Conservation (phyloP, 1,284 basidiomycete genomes). For the Ustilago lituana region DNA sequence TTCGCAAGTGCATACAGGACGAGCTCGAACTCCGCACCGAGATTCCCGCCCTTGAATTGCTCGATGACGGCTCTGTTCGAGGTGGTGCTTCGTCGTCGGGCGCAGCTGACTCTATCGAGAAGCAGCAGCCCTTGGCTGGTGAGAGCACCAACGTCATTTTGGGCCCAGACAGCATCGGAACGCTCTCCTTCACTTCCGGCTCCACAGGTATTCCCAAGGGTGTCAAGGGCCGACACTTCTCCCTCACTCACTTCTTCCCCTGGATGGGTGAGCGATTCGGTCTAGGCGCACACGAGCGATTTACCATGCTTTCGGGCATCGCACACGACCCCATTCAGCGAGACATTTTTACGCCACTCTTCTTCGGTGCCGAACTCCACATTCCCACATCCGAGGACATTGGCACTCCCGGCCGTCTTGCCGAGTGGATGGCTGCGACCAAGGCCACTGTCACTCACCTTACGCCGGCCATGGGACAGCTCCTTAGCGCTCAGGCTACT, state of each 20-base stretch:
- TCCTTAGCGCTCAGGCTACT: slow-evolving; percentile 93
- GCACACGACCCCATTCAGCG: slow-evolving; percentile 99
- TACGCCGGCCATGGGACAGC: slow-evolving; percentile 94
- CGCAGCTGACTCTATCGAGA: slow-evolving; percentile 70
- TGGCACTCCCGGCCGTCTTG: slow-evolving; percentile 92
- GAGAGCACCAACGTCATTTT: slow-evolving; percentile 76
- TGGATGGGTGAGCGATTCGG: slow-evolving; percentile 96
- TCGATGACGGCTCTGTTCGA: slow-evolving; percentile 70
- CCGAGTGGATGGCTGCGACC: slow-evolving; percentile 97
- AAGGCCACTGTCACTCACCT: slow-evolving; percentile 85
- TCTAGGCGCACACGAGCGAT: slow-evolving; percentile 80
- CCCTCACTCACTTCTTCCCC: slow-evolving; percentile 98
- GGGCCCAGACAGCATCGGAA: slow-evolving; percentile 94
- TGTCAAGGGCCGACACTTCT: slow-evolving; percentile 92
- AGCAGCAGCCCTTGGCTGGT: slow-evolving; percentile 71
- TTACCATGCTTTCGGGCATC: slow-evolving; percentile 99
- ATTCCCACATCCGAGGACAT: slow-evolving; percentile 98
- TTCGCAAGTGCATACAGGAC: slow-evolving; percentile 83
- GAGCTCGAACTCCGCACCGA: slow-evolving; percentile 88
- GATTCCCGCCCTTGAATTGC: slow-evolving; percentile 89
- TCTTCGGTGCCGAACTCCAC: slow-evolving; percentile 94
- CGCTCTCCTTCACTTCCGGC: slow-evolving; percentile 95
- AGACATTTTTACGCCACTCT: slow-evolving; percentile 98
- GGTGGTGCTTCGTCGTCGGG: slow-evolving; percentile 73
- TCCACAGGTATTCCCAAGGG: slow-evolving; percentile 99